Conservation (phyloP, 2,329 filamentous ascomycete genomes). For the Hirsutella rhossiliensis region DNA sequence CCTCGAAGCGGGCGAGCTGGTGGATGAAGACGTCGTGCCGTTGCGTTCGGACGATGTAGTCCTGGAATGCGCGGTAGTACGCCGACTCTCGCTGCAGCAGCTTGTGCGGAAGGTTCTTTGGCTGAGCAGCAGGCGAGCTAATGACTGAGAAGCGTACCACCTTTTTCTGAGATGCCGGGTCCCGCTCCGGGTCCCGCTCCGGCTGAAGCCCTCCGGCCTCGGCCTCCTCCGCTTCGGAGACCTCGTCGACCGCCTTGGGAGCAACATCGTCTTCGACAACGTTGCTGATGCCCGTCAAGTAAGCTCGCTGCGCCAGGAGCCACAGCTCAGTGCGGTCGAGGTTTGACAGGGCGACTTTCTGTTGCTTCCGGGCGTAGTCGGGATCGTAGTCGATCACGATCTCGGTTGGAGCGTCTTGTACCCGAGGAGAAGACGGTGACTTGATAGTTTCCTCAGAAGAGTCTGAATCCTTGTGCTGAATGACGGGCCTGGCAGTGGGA, state of each 20-base stretch:
- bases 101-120: conserved; percentile 39
- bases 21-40: conserved; percentile 72
- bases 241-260: conserved; percentile 23
- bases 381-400: conserved; percentile 63
- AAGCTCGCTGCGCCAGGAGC: conserved; percentile 71
- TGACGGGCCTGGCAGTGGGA: conserved; percentile 48
- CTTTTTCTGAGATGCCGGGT: conserved; percentile 44
- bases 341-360: conserved; percentile 58
- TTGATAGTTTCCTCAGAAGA: conserved; percentile 18
- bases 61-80: conserved; percentile 81
- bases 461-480: conserved; percentile 18
- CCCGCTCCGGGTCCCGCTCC: conserved; percentile 13
- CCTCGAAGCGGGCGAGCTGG: conserved; percentile 75
- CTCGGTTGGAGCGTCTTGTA: conserved; percentile 49
- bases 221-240: conserved; percentile 16
- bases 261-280: conserved; percentile 22
- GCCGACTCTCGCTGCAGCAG: conserved; percentile 55
- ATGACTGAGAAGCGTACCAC: conserved; percentile 61
- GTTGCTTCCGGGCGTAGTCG: conserved; percentile 61
- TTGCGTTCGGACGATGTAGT: conserved; percentile 54
- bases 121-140: conserved; percentile 30
- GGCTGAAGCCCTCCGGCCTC: conserved; percentile 13
- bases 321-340: conserved; percentile 77
- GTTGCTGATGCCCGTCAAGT: conserved; percentile 57
- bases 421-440: conserved; percentile 27